Conservation (phyloP, 2,329 filamentous ascomycete genomes). For the Pyrenochaeta sp. region DNA sequence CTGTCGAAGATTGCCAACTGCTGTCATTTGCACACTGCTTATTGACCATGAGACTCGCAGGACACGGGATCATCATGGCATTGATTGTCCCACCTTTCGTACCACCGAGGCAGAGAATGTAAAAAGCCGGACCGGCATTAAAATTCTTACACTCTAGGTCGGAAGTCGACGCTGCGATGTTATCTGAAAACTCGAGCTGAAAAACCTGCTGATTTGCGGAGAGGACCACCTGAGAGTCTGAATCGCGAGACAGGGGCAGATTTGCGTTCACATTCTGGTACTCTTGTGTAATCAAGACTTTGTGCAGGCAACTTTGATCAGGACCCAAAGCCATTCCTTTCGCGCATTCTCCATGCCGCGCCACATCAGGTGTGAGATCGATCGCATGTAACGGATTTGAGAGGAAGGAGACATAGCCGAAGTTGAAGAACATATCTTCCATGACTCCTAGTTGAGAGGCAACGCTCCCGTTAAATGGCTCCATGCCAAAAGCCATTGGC, state of each 20-base stretch:
- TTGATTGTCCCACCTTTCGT: conserved; percentile 10
- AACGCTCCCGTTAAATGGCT: conserved; percentile 21
- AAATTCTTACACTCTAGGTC: conserved; percentile 7
- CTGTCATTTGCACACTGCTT: conserved; percentile 4
- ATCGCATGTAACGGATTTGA: conserved; percentile 19
- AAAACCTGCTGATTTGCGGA: conserved; percentile 18
- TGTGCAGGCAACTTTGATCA: conserved; percentile 13
- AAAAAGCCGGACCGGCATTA: conserved; percentile 13
- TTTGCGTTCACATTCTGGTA: conserved; percentile 17
- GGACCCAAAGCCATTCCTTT: conserved; percentile 8
- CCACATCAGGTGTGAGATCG: conserved; percentile 12
- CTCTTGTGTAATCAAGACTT: conserved; percentile 18
- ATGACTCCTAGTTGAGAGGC: conserved; percentile 21
- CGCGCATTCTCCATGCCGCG: conserved; percentile 3
- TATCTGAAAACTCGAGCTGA: conserved; percentile 17
- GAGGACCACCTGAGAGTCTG: conserved; percentile 12
- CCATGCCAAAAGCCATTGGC: conserved; percentile 21
- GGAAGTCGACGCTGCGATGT: conserved; percentile 5
- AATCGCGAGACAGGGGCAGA: conserved; percentile 3
- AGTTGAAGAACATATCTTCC: conserved; percentile 24
- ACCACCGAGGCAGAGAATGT: conserved; percentile 12
- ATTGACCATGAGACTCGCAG: conserved; percentile 5
- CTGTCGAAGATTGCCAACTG: conserved; percentile 9
- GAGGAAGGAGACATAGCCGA: conserved; percentile 21
- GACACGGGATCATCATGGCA: conserved; percentile 14